Conservation (phyloP, 306 rosid species). For the Castanospermum australe region DNA sequence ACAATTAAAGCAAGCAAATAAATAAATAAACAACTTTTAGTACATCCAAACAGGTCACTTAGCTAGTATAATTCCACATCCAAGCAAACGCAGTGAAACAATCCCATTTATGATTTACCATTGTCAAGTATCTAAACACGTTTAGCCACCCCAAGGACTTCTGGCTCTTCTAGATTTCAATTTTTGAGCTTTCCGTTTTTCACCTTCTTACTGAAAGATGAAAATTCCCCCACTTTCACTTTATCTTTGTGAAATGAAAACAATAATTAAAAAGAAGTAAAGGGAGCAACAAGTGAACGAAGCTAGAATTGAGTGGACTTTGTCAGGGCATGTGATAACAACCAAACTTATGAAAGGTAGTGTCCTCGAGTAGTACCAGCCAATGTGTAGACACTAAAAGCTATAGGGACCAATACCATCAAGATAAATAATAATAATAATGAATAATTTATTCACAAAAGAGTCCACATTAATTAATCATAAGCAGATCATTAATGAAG, state of each 20-base stretch:
- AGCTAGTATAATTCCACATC: not conserved
- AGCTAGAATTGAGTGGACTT: conserved; percentile 11
- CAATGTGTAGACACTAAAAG: no score
- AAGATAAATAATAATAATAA: no score
- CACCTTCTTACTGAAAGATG: conserved; percentile 16
- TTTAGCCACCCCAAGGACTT: not conserved
- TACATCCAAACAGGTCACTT: not conserved
- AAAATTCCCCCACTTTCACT: conserved; percentile 26
- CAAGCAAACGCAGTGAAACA: not conserved
- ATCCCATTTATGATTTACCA: not conserved
- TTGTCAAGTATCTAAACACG: not conserved
- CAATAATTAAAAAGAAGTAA: conserved; percentile 14
- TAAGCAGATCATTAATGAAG: conserved; percentile 37
- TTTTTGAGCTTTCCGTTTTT: not conserved
- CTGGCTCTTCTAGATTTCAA: conserved; percentile 23
- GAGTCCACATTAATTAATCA: conserved; percentile 33
- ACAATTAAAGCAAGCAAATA: not conserved
- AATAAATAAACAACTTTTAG: not conserved
- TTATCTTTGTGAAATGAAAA: conserved; percentile 24
- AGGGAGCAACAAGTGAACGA: conserved; percentile 23
- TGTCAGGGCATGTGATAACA: conserved; percentile 49
- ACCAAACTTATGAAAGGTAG: conserved; percentile 32
- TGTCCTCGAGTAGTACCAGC: conserved; percentile 25
- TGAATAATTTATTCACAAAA: conserved; percentile 1
- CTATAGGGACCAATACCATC: conserved; percentile 30